Evolutionary conservation across 495 filamentous ascomycete species (phyloP), one percentile per base, ranked within the genome.

Genomic region (Terfezia claveryi): DNA sequence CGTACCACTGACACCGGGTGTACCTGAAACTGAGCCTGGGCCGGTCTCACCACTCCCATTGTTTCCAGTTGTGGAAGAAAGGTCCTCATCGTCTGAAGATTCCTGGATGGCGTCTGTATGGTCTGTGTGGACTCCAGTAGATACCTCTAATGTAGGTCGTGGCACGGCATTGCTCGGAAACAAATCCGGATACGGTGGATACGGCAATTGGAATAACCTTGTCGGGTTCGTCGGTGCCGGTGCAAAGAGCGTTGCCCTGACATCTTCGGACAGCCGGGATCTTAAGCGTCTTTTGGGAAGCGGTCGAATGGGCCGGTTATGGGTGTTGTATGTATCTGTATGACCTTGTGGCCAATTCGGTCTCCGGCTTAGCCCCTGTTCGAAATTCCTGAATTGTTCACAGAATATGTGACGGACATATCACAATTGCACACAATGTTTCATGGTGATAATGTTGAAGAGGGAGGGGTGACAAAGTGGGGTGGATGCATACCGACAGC

Each of bases 231-330:
- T 74, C 5, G 82, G 82, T 4, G 77, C 72, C 0, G 83, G 78
- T 1, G 88, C 85, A 62, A 84, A 95, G 54, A 80, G 72, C 59
- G 94, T 89, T 14, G 80, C 79, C 38, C 83, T 80, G 53, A 84
- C 87, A 56, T 85, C 79, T 61, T 91, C 86, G 57, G 87, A 83
- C 23, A 99, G 73, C 41, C 86, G 80, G 58, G 87, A 86, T 51
- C 87, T 82, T 17, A 96, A 73, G 55, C 81, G 80, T 57, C 85
- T 79, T 69, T 83, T 91, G 37, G 92, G 92, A 54, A 99, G 74
- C 51, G 92, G 92, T 44, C 87, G 84, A 64, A 99, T 96, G 55
- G 87, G 81, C 61, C 92, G 60, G 46, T 61, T 55, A 53, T 56
- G 53, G 36, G 62, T 53, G 23, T 51, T 51, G 23, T 51, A 32